A percentile compares a stretch with the other conserved stretches of the same genome.
Conservation (phyloP, 2,329 filamentous ascomycete species). For the Botrytis paeoniae region DNA sequence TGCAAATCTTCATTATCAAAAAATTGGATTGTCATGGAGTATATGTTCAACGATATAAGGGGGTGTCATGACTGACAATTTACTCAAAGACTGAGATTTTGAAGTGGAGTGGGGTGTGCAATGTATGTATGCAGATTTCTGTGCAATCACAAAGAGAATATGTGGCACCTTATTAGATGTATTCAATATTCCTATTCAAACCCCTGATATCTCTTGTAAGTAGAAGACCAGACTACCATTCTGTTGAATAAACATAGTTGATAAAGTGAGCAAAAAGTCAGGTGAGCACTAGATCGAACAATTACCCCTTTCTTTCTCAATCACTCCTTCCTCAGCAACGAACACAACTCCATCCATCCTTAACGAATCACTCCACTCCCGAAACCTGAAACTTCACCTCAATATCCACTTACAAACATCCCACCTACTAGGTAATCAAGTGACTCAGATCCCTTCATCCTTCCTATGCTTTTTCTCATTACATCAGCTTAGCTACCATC, state of each 20-base stretch:
- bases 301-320: background rate
- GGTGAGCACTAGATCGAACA: background rate
- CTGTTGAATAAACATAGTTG: background rate
- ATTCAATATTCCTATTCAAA: too few species aligned
- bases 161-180: too few species aligned
- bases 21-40: background rate
- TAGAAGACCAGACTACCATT: too few species aligned
- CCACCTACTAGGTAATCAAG: too few species aligned
- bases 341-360: background rate
- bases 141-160: too few species aligned
- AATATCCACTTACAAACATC: background rate
- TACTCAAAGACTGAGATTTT: background rate
- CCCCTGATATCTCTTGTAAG: too few species aligned
- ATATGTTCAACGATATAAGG: background rate
- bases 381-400: background rate
- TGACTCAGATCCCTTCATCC: background rate
- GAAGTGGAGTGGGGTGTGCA: too few species aligned
- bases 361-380: background rate
- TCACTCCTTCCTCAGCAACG: background rate
- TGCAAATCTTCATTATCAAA: too few species aligned
- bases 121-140: too few species aligned
- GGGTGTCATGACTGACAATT: background rate
- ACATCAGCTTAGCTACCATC: background rate
- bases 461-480: background rate
- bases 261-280: background rate